These are phyloP conservation scores for Deinandra increscens DNA, from an alignment of 129 eudicot species.

Conservation along the genomic window DNA sequence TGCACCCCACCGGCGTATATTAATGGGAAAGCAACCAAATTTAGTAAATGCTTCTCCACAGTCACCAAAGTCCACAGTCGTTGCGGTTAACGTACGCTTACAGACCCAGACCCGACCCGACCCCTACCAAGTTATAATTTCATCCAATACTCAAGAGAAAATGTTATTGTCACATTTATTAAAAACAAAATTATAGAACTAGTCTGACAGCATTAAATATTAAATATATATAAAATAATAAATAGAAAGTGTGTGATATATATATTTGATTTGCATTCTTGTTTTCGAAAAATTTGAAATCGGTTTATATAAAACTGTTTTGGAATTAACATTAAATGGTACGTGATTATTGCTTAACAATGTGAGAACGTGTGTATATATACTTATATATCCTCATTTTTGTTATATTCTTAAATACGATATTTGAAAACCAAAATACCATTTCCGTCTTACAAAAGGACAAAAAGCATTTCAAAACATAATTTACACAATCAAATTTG, in stretches of 20 bases:
- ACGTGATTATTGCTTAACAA: too few relatives aligned
- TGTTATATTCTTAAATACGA: not conserved
- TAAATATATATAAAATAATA: too few relatives aligned
- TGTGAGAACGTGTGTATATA: too few relatives aligned
- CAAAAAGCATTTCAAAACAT: not conserved
- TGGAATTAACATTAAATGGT: slow-evolving; percentile 5
- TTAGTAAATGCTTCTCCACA: slow-evolving; percentile 40
- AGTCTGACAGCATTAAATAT: slow-evolving; percentile 11
- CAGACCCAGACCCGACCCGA: not conserved
- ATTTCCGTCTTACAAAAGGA: not conserved
- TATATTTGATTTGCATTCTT: not conserved
- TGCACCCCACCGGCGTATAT: slow-evolving; percentile 47
- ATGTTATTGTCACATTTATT: slow-evolving; percentile 19
- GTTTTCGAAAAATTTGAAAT: not conserved
- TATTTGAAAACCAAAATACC: not conserved
- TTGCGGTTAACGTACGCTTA: slow-evolving; percentile 29
- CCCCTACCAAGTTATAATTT: not conserved
- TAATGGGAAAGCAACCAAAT: slow-evolving; percentile 55
- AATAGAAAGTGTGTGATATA: not conserved
- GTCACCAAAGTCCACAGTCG: slow-evolving; percentile 27
- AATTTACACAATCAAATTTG: not conserved
- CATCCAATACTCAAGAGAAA: slow-evolving; percentile 6
- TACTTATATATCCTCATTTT: not conserved
- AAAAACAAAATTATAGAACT: slow-evolving; percentile 12
- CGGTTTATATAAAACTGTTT: not conserved